A percentile compares a stretch with the other conserved stretches of the same genome.
These are phyloP conservation scores for Takashimella tepidaria DNA, from an alignment of 1,284 basidiomycete genomes.

Conservation along the genomic window DNA sequence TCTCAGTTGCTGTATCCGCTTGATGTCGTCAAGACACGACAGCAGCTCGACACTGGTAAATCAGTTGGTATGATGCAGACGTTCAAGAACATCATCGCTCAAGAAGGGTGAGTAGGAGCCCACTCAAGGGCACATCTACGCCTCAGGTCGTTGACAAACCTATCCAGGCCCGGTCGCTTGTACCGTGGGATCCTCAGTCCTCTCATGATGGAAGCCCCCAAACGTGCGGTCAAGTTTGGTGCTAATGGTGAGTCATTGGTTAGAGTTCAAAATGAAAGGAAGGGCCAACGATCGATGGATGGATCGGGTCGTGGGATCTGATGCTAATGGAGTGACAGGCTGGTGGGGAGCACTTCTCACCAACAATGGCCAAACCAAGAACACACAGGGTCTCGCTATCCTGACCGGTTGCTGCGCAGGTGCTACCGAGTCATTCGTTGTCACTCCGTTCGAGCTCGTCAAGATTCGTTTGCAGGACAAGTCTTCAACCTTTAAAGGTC, in stretches of 20 bases:
- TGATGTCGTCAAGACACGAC: slow-evolving; percentile 80
- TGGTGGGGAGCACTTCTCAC: slow-evolving; percentile 75
- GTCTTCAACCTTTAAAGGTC: slow-evolving; percentile 77
- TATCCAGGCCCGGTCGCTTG: slow-evolving; percentile 64
- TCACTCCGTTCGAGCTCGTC: slow-evolving; percentile 92
- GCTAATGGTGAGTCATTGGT: slow-evolving; percentile 30
- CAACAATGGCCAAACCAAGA: slow-evolving; percentile 63
- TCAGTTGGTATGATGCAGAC: slow-evolving; percentile 68
- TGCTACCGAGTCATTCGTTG: slow-evolving; percentile 84
- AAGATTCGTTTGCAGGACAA: slow-evolving; percentile 95
- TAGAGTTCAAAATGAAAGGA: too few relatives aligned
- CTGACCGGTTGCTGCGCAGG: slow-evolving; percentile 90
- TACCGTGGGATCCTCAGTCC: slow-evolving; percentile 95
- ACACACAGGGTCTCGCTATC: slow-evolving; percentile 80
- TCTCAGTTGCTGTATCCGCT: slow-evolving; percentile 33
- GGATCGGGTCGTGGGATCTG: background rate
- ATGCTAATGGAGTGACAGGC: slow-evolving; percentile 65
- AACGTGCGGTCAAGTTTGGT: slow-evolving; percentile 86
- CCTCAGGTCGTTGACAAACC: background rate
- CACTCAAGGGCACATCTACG: too few relatives aligned
- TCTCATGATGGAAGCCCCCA: slow-evolving; percentile 91
- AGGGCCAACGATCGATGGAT: too few relatives aligned
- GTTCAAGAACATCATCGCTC: slow-evolving; percentile 62
- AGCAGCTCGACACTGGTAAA: slow-evolving; percentile 88
- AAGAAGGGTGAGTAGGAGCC: slow-evolving; percentile 61